A percentile compares a stretch with the other conserved stretches of the same genome.
Conservation (phyloP, 768 basidiomycete genomes). For the Suillus americanus region DNA sequence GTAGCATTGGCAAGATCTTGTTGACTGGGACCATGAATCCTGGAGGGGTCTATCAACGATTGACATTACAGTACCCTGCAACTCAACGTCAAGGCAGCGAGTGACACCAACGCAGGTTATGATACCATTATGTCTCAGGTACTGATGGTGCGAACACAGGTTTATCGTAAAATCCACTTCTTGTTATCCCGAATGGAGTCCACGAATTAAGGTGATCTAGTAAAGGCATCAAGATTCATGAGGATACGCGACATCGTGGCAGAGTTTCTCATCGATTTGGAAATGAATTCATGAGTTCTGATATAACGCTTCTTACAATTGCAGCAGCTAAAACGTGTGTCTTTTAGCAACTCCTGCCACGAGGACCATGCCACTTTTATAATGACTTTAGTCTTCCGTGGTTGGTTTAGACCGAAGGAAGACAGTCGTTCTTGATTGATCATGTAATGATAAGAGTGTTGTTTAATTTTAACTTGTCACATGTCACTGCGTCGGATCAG, state of each 20-base stretch:
- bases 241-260: constrained; percentile 29
- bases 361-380: neutral
- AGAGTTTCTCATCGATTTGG: constrained; percentile 37
- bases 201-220: neutral
- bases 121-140: neutral
- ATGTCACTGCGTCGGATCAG: neutral
- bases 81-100: neutral
- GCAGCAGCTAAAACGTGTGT: too few relatives aligned
- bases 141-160: neutral
- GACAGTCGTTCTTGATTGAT: neutral
- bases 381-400: neutral
- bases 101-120: neutral
- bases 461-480: neutral
- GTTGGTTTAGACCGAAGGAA: too few relatives aligned
- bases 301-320: too few relatives aligned
- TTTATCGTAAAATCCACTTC: neutral
- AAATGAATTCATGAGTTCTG: neutral
- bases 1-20: neutral
- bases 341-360: neutral
- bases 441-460: neutral
- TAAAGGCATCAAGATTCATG: constrained; percentile 18
- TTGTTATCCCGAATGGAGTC: neutral
- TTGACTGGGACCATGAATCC: neutral
- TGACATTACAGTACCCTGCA: neutral
- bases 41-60: neutral